Conservation (phyloP, 225 moss, liverwort and hornwort species). For the Pseudoscleropodium purum region DNA sequence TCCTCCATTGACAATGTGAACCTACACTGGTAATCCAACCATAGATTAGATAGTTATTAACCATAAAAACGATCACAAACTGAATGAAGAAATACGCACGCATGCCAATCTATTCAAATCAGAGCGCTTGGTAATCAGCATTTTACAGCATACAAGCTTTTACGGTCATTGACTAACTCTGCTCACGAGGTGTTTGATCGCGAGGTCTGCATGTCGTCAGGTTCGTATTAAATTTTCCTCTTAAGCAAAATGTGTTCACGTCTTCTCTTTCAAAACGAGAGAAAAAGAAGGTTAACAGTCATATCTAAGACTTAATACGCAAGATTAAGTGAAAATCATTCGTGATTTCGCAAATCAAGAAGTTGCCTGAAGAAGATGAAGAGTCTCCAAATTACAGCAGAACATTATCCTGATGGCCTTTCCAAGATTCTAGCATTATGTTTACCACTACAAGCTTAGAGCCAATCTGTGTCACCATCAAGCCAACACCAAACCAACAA, state of each 20-base stretch:
- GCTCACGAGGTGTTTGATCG: not conserved
- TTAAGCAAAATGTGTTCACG: not conserved
- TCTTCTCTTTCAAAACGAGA: not conserved
- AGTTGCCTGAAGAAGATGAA: not conserved
- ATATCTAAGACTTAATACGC: not conserved
- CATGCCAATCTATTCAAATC: not conserved
- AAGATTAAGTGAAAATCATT: not conserved
- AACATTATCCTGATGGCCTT: not conserved
- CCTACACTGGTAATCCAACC: not conserved
- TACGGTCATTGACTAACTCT: not conserved
- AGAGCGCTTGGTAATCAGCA: not conserved
- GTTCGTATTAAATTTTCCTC: not conserved
- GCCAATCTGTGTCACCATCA: not conserved
- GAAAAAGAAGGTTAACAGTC: not conserved
- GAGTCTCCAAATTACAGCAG: not conserved
- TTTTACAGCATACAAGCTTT: not conserved
- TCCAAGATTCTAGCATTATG: not conserved
- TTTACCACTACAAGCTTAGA: not conserved
- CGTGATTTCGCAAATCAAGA: not conserved
- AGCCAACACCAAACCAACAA: not conserved
- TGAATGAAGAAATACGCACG: not conserved
- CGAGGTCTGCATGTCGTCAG: not conserved
- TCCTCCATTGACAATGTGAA: not conserved
- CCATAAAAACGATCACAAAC: not conserved
- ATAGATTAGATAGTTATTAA: not conserved